A percentile compares a stretch with the other conserved stretches of the same genome.
Conservation (phyloP, 1,284 basidiomycete species). For the Tetrapyrgos nigripes region DNA sequence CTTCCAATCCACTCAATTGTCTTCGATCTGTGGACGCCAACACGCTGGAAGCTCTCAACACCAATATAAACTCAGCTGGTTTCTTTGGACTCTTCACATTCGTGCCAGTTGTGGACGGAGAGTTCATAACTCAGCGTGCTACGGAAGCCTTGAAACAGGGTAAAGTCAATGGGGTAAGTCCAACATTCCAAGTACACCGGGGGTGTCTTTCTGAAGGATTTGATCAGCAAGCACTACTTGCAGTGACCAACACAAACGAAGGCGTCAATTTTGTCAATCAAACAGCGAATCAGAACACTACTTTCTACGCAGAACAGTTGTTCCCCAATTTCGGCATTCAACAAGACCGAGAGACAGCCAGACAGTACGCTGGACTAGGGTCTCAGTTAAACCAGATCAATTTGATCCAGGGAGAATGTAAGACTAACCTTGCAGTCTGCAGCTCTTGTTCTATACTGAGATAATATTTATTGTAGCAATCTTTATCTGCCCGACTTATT, state of each 20-base stretch:
- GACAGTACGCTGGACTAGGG: constrained; percentile 14
- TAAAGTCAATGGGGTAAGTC: constrained; percentile 31
- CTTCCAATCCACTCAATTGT: constrained; percentile 26
- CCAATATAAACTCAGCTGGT: constrained; percentile 24
- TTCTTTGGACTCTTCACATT: constrained; percentile 37
- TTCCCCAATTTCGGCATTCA: constrained; percentile 26
- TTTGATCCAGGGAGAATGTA: constrained; percentile 32
- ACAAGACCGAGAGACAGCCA: constrained; percentile 4
- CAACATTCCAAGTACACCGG: constrained; percentile 17
- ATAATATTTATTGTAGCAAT: constrained; percentile 17
- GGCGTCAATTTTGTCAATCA: constrained; percentile 24
- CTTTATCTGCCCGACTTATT: constrained; percentile 31
- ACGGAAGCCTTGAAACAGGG: constrained; percentile 30
- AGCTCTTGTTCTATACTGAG: not conserved
- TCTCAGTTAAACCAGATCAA: constrained; percentile 13
- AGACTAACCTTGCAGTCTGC: constrained; percentile 1
- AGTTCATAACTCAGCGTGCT: constrained; percentile 39
- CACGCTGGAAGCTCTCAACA: constrained; percentile 29
- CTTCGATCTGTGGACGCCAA: constrained; percentile 26
- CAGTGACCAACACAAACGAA: constrained; percentile 18
- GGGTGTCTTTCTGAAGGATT: not conserved
- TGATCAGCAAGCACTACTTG: constrained; percentile 2
- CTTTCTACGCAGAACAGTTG: constrained; percentile 12
- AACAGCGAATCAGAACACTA: constrained; percentile 4
- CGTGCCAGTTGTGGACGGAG: constrained; percentile 44